Evolutionary conservation across 139 green algal genomes (phyloP).

Genomic region (Asterochloris erici): DNA sequence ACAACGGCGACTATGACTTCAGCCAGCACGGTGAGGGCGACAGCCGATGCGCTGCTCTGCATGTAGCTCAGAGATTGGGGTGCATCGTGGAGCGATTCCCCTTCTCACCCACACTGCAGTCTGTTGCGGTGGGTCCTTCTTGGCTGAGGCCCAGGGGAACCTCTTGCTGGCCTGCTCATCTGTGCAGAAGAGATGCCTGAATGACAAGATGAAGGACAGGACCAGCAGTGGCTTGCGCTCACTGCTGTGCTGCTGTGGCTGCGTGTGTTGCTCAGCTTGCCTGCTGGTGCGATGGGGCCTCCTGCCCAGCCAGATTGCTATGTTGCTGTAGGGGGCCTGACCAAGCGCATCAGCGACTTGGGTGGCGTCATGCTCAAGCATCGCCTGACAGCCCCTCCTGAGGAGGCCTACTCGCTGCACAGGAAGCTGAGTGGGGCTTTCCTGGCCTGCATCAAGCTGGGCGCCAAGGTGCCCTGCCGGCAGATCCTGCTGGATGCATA

Average conservation of each 20-base stretch:
- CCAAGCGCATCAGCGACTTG: constrained; percentile 50
- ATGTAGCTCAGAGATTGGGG: too few species aligned
- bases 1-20: constrained; percentile 81
- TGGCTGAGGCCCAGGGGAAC: too few species aligned
- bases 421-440: constrained; percentile 92
- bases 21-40: constrained; percentile 19
- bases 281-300: too few species aligned
- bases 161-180: too few species aligned
- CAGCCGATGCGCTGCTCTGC: neutral
- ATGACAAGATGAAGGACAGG: too few species aligned
- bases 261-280: too few species aligned
- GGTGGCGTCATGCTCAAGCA: constrained; percentile 89
- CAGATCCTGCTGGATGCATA: constrained; percentile 18
- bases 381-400: constrained; percentile 83
- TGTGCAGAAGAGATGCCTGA: too few species aligned
- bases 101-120: too few species aligned
- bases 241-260: too few species aligned
- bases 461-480: constrained; percentile 33
- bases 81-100: too few species aligned
- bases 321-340: constrained; percentile 29
- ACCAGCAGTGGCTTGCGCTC: too few species aligned
- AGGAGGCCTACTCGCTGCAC: constrained; percentile 94
- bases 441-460: constrained; percentile 95
- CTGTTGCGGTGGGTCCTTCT: too few species aligned
- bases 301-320: neutral